Percentiles rank a stretch among this genome's conserved stretches.
Conservation (phyloP, 1,139 yeast species). For the Diutina sp. region DNA sequence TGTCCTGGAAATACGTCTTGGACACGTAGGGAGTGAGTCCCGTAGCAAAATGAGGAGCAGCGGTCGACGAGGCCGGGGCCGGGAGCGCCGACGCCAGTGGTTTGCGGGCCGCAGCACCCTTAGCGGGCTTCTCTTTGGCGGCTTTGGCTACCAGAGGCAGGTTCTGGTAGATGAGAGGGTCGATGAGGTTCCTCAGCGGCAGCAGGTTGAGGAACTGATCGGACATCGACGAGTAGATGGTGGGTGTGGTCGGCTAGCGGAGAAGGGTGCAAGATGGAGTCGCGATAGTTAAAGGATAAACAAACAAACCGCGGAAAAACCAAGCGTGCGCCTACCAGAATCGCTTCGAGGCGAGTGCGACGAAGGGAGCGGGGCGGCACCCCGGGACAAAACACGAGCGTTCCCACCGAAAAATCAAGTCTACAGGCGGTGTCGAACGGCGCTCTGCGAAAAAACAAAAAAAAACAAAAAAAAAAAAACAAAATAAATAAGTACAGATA, state of each 20-base stretch:
- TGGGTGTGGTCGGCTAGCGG: neutral
- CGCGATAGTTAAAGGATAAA: neutral
- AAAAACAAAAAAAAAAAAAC: too few species aligned
- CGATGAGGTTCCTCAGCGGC: conserved; percentile 18
- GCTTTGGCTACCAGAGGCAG: conserved; percentile 1
- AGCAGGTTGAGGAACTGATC: conserved; percentile 9
- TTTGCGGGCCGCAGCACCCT: neutral
- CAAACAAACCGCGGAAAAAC: neutral
- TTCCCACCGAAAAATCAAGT: neutral
- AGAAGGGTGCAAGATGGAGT: neutral
- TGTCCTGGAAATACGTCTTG: conserved; percentile 3
- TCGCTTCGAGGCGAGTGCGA: too few species aligned
- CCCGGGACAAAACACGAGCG: neutral
- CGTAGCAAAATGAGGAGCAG: conserved; percentile 18
- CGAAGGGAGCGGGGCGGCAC: too few species aligned
- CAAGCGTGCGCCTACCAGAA: neutral
- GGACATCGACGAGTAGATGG: neutral
- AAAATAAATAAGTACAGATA: too few species aligned
- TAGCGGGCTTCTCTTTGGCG: neutral
- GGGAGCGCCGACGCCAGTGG: neutral
- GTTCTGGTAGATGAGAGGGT: conserved; percentile 14
- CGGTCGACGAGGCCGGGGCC: conserved; percentile 19
- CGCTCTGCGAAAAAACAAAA: neutral
- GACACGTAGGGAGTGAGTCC: conserved; percentile 12
- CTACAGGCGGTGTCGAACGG: neutral